phyloP scores from a whole-genome alignment of 805 yeast species.

The Candida nanaspora region DNA sequence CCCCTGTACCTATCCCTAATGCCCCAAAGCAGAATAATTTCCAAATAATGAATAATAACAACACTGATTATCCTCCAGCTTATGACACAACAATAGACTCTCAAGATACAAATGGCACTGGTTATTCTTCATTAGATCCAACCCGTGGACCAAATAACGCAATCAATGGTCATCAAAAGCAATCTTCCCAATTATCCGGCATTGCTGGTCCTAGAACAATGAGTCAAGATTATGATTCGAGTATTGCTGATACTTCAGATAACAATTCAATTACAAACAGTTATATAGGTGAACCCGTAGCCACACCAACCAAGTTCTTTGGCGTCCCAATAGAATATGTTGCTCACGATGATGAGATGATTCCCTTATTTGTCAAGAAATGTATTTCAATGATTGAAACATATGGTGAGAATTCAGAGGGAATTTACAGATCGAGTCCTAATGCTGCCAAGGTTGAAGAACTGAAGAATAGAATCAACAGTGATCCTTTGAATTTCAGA shows the following conservation, averaged over 20 bases:
- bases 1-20: not conserved
- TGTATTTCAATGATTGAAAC: conserved; percentile 83
- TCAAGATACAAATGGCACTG: conserved; percentile 1
- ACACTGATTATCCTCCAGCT: not conserved
- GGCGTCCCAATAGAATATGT: conserved; percentile 81
- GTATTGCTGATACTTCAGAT: conserved; percentile 4
- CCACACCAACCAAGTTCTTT: conserved; percentile 41
- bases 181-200: too few species aligned
- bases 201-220: conserved; percentile 19
- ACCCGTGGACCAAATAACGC: too few species aligned
- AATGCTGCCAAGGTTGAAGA: conserved; percentile 68
- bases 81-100: conserved; percentile 1
- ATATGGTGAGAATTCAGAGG: conserved; percentile 80
- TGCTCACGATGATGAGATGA: conserved; percentile 81
- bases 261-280: conserved; percentile 1
- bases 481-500: conserved; percentile 58
- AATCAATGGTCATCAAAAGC: too few species aligned
- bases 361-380: conserved; percentile 82
- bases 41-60: not conserved
- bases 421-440: conserved; percentile 84
- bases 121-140: conserved; percentile 22
- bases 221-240: conserved; percentile 3
- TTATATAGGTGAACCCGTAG: conserved; percentile 1
- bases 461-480: conserved; percentile 62
- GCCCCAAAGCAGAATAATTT: not conserved